phyloP scores from a whole-genome alignment of 768 basidiomycete species.

The Podaxis sp. region DNA sequence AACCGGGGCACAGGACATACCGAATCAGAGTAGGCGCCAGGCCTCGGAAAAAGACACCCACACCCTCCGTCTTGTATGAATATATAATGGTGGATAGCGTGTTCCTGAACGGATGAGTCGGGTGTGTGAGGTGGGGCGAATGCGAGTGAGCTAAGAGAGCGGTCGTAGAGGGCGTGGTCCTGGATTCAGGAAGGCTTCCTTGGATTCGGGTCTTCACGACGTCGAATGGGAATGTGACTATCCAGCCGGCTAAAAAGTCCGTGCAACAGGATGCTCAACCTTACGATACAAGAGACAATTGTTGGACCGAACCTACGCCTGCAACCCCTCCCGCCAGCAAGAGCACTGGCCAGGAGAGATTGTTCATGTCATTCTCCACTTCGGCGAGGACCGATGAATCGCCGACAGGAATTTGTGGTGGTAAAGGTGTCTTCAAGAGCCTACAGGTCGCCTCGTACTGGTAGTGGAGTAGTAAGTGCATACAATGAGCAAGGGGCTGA shows the following conservation, averaged over 20 bases:
- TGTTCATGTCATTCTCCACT: conserved; percentile 37
- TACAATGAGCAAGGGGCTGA: not conserved
- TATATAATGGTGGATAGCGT: conserved; percentile 57
- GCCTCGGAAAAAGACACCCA: conserved; percentile 72
- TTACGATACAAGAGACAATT: not conserved
- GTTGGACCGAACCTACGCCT: conserved; percentile 47
- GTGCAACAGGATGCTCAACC: not conserved
- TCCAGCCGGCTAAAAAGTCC: conserved; percentile 58
- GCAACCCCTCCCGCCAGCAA: conserved; percentile 77
- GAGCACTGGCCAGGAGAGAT: conserved; percentile 52
- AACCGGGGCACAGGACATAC: conserved; percentile 36
- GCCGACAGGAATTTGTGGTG: conserved; percentile 21
- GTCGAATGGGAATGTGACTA: conserved; percentile 83
- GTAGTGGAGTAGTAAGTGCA: not conserved
- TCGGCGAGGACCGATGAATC: conserved; percentile 37
- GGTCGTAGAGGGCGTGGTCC: conserved; percentile 1
- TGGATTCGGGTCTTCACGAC: conserved; percentile 91
- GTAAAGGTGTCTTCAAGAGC: conserved; percentile 32
- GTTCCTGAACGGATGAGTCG: conserved; percentile 56
- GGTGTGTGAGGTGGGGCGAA: not conserved
- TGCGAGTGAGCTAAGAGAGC: conserved; percentile 17
- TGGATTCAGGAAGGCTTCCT: conserved; percentile 31
- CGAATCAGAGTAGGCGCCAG: conserved; percentile 79
- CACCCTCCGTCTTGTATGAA: conserved; percentile 66
- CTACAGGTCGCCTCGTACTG: conserved; percentile 69